Base-by-base conservation (phyloP, 2,329 filamentous ascomycete genomes). In the Tolypocladium pustulatum region DNA sequence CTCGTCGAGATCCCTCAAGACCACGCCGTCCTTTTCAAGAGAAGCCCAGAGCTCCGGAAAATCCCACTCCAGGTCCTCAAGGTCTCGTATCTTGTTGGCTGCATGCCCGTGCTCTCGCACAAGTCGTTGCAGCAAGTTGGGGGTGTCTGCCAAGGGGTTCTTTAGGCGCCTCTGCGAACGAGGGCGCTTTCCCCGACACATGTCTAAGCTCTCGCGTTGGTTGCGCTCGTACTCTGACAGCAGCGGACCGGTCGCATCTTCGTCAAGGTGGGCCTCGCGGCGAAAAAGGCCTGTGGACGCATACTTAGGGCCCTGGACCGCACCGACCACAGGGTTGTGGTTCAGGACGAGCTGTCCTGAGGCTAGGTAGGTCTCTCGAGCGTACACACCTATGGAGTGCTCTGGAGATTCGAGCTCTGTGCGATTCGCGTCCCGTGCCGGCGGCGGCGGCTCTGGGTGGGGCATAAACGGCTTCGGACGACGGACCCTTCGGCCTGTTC, bases 271-370 rank as follows among this genome's bases (percentile, higher is more conserved):
- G 1, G 76, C 76, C 7, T 83, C 78, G 6, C 60, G 64, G 4
- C 77, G 70, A 64, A 76, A 84, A 2, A 83, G 68, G 1, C 71
- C 71, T 0, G 78, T 76, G 1, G 69, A 62, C 1, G 70, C 60
- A 63, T 87, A 87, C 3, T 70, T 68, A 0, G 78, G 76, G 1
- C 83, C 84, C 64, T 87, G 79, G 2, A 85, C 75, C 6, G 76
- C 80, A 34, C 83, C 83, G 34, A 85, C 69, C 7, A 75, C 74
- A 2, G 72, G 78, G 62, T 82, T 75, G 0, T 69, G 67, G 56
- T 76, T 72, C 0, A 78, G 60, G 1, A 66, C 60, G 0, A 86
- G 70, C 59, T 79, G 74, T 0, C 70, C 65, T 4, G 67, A 68
- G 1, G 68, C 62, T 0, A 86, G 61, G 30, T 67, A 72, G 5